Conservation (phyloP, 192 early-diverging fungal species). For the Gryganskiella cystojenkinii region DNA sequence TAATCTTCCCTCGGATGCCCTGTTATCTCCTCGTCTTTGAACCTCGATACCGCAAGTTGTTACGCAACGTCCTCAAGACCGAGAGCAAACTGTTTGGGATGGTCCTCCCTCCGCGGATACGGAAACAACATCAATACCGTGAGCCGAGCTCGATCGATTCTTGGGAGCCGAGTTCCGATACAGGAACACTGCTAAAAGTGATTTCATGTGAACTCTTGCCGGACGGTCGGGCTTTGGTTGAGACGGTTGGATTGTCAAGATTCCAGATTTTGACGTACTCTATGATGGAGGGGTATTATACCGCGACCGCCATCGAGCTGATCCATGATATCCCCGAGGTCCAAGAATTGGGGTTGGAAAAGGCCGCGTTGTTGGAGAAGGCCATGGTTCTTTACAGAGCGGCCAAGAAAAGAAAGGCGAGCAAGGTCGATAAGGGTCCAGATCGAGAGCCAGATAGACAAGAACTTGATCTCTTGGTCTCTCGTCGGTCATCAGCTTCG, state of each 20-base stretch:
- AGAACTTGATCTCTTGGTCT: not conserved
- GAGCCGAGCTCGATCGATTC: not conserved
- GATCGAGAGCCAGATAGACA: not conserved
- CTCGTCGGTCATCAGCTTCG: not conserved
- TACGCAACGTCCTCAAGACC: constrained; percentile 59
- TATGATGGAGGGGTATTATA: constrained; percentile 60
- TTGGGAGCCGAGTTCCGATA: constrained; percentile 49
- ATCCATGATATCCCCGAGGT: constrained; percentile 58
- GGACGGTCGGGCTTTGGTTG: constrained; percentile 64
- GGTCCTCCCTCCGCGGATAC: constrained; percentile 47
- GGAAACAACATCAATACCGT: constrained; percentile 5
- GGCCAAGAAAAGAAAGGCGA: too few species aligned
- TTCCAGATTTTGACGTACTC: constrained; percentile 53
- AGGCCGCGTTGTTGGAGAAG: constrained; percentile 10
- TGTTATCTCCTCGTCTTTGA: constrained; percentile 74
- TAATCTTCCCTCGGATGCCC: constrained; percentile 68
- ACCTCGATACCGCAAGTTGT: constrained; percentile 70
- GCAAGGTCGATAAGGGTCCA: constrained; percentile 3
- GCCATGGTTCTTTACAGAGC: not conserved
- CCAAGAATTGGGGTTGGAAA: constrained; percentile 49
- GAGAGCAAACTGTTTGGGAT: constrained; percentile 63
- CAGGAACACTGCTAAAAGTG: constrained; percentile 65
- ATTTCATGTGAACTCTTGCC: constrained; percentile 51
- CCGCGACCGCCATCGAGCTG: constrained; percentile 56
- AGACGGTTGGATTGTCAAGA: constrained; percentile 60